phyloP scores from a whole-genome alignment of 148 eudicot species.

The Rhododendron griersonianum region DNA sequence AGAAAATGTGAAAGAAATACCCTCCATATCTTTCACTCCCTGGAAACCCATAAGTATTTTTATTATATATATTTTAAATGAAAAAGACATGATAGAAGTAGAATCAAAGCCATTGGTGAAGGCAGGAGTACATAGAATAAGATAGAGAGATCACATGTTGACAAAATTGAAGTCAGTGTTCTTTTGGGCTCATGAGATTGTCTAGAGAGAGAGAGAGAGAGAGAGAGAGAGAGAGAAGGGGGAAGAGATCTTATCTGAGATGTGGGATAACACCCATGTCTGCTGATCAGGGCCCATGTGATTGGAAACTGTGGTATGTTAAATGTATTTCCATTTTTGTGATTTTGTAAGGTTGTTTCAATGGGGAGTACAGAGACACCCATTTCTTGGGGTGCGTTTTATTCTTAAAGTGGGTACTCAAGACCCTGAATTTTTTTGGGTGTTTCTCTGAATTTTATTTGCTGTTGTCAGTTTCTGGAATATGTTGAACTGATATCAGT shows the following conservation, averaged over 20 bases:
- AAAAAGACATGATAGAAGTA: background rate
- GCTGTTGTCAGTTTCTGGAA: background rate
- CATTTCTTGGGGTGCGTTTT: background rate
- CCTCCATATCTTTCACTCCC: background rate
- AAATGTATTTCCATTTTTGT: background rate
- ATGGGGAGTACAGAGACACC: slow-evolving; percentile 8
- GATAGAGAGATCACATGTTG: slow-evolving; percentile 1
- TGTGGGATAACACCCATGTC: slow-evolving; percentile 5
- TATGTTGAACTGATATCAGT: background rate
- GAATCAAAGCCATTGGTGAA: slow-evolving; percentile 19
- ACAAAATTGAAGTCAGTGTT: slow-evolving; percentile 11
- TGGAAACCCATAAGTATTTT: background rate
- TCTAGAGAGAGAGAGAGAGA: slow-evolving; percentile 14
- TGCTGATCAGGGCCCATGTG: slow-evolving; percentile 8
- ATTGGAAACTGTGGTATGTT: background rate
- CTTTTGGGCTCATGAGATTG: slow-evolving; percentile 1
- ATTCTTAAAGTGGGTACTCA: background rate
- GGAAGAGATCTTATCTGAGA: slow-evolving; percentile 28
- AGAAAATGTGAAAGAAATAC: background rate
- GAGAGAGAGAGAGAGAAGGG: background rate
- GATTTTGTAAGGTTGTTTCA: slow-evolving; percentile 10
- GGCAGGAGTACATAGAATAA: background rate
- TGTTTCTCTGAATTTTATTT: background rate
- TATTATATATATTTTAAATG: background rate
- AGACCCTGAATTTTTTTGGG: slow-evolving; percentile 3